These are phyloP conservation scores for Aspergillus floridensis DNA, from an alignment of 2,329 filamentous ascomycete species.

Conservation along the genomic window DNA sequence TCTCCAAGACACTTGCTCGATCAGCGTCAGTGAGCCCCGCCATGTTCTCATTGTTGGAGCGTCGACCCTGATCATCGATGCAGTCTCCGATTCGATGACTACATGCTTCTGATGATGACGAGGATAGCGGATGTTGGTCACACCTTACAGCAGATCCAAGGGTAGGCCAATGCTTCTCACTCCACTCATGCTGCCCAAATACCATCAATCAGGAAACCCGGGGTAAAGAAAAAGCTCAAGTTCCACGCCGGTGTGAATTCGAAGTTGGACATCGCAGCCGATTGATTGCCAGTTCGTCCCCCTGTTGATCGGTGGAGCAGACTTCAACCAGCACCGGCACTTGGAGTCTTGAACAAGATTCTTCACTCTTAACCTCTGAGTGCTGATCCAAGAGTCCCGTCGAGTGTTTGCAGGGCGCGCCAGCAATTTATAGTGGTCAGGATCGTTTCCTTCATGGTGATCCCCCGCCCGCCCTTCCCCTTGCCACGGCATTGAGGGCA, in stretches of 20 bases:
- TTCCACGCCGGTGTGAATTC: neutral
- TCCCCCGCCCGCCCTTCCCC: neutral
- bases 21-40: neutral
- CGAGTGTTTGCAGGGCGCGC: neutral
- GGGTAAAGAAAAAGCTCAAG: neutral
- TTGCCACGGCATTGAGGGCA: neutral
- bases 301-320: slow-evolving; percentile 24
- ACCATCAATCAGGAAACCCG: neutral
- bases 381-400: neutral
- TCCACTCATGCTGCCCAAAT: neutral
- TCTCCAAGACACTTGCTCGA: slow-evolving; percentile 9
- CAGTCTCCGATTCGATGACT: neutral
- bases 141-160: neutral
- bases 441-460: neutral
- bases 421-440: neutral
- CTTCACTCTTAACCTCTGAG: neutral
- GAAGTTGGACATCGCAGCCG: neutral
- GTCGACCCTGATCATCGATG: neutral
- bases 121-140: neutral
- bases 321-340: neutral
- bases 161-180: neutral
- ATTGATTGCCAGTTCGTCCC: slow-evolving; percentile 9
- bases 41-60: too few relatives aligned
- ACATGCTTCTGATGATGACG: neutral
- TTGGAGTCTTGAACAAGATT: neutral